Evolutionary conservation across 2,329 filamentous ascomycete species (phyloP), one percentile per base, ranked within the genome.

Genomic region (Botryotinia calthae): DNA sequence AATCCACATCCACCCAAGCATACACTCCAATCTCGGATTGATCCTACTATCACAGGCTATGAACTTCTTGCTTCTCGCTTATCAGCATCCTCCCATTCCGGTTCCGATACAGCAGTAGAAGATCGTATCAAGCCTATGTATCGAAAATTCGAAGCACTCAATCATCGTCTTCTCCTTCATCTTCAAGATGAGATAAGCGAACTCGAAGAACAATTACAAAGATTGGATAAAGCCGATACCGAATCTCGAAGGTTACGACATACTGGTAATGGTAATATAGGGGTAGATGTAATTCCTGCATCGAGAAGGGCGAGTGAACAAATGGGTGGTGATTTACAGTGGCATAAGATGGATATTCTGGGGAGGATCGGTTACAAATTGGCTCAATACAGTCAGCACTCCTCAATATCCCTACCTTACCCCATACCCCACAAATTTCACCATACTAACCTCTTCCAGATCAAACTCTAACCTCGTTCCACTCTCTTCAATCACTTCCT

Each of bases 181-280:
- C 85, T 97, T 25, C 95, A 97, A 81, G 94, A 97, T 79, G 93
- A 97, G 80, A 88, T 97, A 28, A 86, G 86, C 44, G 91, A 95
- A 77, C 84, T 97, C 54, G 94, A 97, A 81, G 90, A 94, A 78
- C 89, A 95, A 73, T 86, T 98, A 1, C 87, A 88, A 28, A 84
- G 85, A 0, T 82, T 96, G 1, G 95, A 97, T 78, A 83, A 82
- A 31, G 82, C 83, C 1, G 87, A 89, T 76, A 87, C 87, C 0
- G 84, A 86, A 70, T 78, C 80, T 8, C 73, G 80, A 54, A 73
- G 76, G 16, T 75, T 68, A 34, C 14, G 48, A 16, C 48, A 67
- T 31, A 67, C 65, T 42, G 65, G 48, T 9, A 56, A 67, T 56
- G 65, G 9, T 4, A 31, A 67, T 56, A 9, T 67, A 8, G 75